Evolutionary conservation across 352 stramenopile species (phyloP).

Genomic region (Phytophthora crassamura): DNA sequence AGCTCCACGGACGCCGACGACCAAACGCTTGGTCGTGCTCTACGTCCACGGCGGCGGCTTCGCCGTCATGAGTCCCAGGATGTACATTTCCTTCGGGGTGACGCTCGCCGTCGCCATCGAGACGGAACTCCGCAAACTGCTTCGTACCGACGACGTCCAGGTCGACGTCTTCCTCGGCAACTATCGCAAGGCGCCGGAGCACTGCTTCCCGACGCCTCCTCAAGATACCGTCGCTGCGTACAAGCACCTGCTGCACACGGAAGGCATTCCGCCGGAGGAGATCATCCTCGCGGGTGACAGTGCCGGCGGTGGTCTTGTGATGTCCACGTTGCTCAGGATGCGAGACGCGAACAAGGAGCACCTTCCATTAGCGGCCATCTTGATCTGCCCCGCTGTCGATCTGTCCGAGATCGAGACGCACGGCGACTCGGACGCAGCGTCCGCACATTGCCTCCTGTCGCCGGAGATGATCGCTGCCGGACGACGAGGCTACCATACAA

Average conservation of each 20-base stretch:
- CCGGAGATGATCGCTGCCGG: slow-evolving; percentile 33
- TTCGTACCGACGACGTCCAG: slow-evolving; percentile 17
- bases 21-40: slow-evolving; percentile 49
- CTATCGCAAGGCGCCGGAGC: slow-evolving; percentile 56
- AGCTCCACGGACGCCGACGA: not conserved
- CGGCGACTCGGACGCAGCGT: slow-evolving; percentile 14
- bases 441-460: slow-evolving; percentile 40
- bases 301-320: slow-evolving; percentile 45
- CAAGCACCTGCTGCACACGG: slow-evolving; percentile 45
- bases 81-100: slow-evolving; percentile 46
- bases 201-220: slow-evolving; percentile 47
- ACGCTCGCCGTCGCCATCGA: slow-evolving; percentile 36
- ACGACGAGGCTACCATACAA: slow-evolving; percentile 28
- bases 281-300: slow-evolving; percentile 53
- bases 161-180: slow-evolving; percentile 53
- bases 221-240: slow-evolving; percentile 50
- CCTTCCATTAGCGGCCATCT: slow-evolving; percentile 42
- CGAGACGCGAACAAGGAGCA: slow-evolving; percentile 23
- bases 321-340: slow-evolving; percentile 51
- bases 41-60: slow-evolving; percentile 68
- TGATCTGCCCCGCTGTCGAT: slow-evolving; percentile 56
- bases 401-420: slow-evolving; percentile 38
- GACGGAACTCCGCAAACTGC: slow-evolving; percentile 21
- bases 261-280: slow-evolving; percentile 32
- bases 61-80: slow-evolving; percentile 45